Base-by-base conservation (phyloP, 2,329 filamentous ascomycete genomes). In the Pseudomassariella vexata region DNA sequence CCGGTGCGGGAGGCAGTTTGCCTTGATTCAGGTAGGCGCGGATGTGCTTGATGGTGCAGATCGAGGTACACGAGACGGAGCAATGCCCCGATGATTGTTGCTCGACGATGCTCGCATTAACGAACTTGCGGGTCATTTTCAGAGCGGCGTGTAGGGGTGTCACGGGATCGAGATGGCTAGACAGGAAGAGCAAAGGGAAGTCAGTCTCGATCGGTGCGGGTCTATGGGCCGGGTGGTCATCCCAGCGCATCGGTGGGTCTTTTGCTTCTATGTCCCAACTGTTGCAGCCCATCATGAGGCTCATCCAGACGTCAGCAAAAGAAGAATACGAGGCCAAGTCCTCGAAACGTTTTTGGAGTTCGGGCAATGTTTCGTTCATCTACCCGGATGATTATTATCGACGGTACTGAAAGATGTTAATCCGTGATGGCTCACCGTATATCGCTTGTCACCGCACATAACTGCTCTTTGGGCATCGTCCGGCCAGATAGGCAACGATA, bases 131-230 rank as follows among this genome's bases (percentile, higher is more conserved):
- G 17, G 58, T 50, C 58, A 61, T 62, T 14, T 53, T 52, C 15
- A 65, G 53, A 2, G 65, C 70, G 24, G 64, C 63, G 25, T 46
- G 42, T 5, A 79, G 50, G 3, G 75, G 74, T 0, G 76, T 79
- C 12, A 79, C 73, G 1, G 75, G 74, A 35, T 80, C 76, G 10
- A 69, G 60, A 0, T 66, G 70, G 44, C 73, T 78, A 21, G 66
- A 68, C 9, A 78, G 54, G 46, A 76, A 72, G 6, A 80, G 59
- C 19, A 80, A 56, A 0, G 76, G 76, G 40, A 72, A 63, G 5
- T 62, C 57, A 5, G 67, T 74, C 17, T 63, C 56, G 38, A 58
- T 57, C 11, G 47, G 48, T 20, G 42, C 39, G 19, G 44, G 55
- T 39, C 48, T 49, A 29, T 48, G 45, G 18, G 30, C 45, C 15